These are phyloP conservation scores for Fistulinella prunicolor DNA, from an alignment of 768 basidiomycete genomes.

Conservation along the genomic window DNA sequence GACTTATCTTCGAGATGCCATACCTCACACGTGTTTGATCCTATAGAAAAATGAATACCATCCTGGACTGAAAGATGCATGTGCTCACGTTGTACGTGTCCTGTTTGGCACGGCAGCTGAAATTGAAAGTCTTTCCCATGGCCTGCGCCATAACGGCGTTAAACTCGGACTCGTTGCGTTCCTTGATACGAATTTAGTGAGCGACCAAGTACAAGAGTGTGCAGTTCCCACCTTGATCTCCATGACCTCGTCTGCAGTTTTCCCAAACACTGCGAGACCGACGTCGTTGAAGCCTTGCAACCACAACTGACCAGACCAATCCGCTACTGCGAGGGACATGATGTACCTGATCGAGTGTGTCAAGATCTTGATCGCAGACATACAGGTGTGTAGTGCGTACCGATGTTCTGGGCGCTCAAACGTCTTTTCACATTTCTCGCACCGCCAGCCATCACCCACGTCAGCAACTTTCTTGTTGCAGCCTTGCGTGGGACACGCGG, in stretches of 20 bases:
- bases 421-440: slow-evolving; percentile 86
- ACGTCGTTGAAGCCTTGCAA: slow-evolving; percentile 94
- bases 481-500: slow-evolving; percentile 74
- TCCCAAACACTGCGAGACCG: slow-evolving; percentile 72
- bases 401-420: slow-evolving; percentile 74
- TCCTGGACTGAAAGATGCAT: not conserved
- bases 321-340: slow-evolving; percentile 83
- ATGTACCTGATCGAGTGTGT: slow-evolving; percentile 54
- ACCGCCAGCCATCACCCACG: slow-evolving; percentile 71
- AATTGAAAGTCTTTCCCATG: slow-evolving; percentile 70
- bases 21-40: slow-evolving; percentile 82
- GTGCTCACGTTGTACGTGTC: slow-evolving; percentile 77
- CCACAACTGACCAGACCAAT: slow-evolving; percentile 89
- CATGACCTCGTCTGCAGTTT: slow-evolving; percentile 73
- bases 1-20: slow-evolving; percentile 65
- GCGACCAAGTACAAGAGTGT: not conserved
- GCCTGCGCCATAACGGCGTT: slow-evolving; percentile 59
- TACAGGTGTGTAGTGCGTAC: slow-evolving; percentile 41
- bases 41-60: slow-evolving; percentile 37
- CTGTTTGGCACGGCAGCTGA: slow-evolving; percentile 82
- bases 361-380: slow-evolving; percentile 1
- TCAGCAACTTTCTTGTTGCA: slow-evolving; percentile 92
- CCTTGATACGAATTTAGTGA: slow-evolving; percentile 36
- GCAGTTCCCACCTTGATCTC: slow-evolving; percentile 55
- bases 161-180: slow-evolving; percentile 57